A percentile compares a stretch with the other conserved stretches of the same genome.
Evolutionary conservation across 257 asterid species (phyloP).

Genomic region (Solanum boliviense): DNA sequence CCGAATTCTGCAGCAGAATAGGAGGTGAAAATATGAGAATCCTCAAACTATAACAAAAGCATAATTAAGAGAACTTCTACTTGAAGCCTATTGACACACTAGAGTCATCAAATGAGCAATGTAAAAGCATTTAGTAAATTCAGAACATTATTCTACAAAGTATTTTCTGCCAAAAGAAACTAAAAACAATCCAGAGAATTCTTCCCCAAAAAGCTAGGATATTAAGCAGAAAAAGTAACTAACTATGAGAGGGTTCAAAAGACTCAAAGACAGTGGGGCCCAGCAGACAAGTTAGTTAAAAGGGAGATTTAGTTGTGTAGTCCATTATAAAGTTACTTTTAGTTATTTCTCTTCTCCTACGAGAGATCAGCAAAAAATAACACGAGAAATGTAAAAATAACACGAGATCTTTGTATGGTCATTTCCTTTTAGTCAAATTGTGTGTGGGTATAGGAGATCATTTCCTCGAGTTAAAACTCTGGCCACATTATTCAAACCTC

Average conservation of each 20-base stretch:
- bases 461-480: not conserved
- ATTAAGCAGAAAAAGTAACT: not conserved
- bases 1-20: constrained; percentile 31
- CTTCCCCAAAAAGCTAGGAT: not conserved
- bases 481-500: not conserved
- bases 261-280: not conserved
- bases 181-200: not conserved
- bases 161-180: not conserved
- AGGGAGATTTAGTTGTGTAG: not conserved
- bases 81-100: not conserved
- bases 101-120: not conserved
- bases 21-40: not conserved
- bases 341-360: not conserved
- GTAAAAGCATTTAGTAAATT: not conserved
- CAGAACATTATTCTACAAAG: not conserved
- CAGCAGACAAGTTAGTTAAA: not conserved
- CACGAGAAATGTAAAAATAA: not conserved
- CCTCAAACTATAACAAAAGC: not conserved
- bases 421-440: not conserved
- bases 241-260: not conserved
- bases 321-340: not conserved
- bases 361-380: not conserved
- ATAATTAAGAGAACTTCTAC: not conserved
- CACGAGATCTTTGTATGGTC: not conserved
- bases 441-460: not conserved